These are phyloP conservation scores for Geum urbanum DNA, from an alignment of 306 rosid genomes.

Conservation along the genomic window DNA sequence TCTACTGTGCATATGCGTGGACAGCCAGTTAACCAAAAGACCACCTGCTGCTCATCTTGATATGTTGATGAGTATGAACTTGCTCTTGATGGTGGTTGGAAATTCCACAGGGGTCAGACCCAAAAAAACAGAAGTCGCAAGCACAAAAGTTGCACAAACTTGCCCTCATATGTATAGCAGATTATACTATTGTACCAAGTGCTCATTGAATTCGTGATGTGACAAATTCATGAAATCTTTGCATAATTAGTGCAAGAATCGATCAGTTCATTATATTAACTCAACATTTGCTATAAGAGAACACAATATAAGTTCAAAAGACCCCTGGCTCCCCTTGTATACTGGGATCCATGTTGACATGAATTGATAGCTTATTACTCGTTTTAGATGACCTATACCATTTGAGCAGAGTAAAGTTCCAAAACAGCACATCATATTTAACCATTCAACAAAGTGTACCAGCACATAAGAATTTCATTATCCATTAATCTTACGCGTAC, in stretches of 20 bases:
- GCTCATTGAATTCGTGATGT: too few relatives aligned
- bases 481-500: neutral
- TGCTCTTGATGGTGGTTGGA: constrained; percentile 7
- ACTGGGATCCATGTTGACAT: too few relatives aligned
- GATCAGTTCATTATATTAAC: neutral
- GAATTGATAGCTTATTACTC: too few relatives aligned
- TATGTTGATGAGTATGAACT: neutral
- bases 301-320: too few relatives aligned
- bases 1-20: constrained; percentile 71
- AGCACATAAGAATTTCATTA: neutral
- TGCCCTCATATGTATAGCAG: constrained; percentile 13
- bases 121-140: neutral
- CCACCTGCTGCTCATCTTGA: constrained; percentile 66
- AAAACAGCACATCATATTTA: neutral
- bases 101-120: neutral
- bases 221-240: neutral
- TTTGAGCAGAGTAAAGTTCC: neutral
- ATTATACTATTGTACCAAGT: neutral
- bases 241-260: neutral
- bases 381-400: neutral
- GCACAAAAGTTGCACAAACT: neutral
- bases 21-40: constrained; percentile 63
- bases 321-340: too few relatives aligned
- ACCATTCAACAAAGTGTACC: neutral
- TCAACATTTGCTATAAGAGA: neutral